phyloP scores from a whole-genome alignment of 495 filamentous ascomycete genomes.

The Podospora pseudocomata region DNA sequence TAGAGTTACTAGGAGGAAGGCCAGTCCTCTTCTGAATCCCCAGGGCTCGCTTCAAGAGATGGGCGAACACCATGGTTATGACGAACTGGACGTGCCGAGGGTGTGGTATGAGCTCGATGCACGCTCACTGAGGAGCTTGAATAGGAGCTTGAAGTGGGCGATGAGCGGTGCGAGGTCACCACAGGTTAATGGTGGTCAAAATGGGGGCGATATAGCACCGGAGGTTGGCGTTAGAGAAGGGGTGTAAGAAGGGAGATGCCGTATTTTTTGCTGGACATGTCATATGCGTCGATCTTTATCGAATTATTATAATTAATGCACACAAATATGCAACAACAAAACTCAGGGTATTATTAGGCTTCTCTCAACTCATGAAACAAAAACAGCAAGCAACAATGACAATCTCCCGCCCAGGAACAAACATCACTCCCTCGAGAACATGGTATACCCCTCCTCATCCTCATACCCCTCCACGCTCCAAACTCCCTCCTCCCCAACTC shows the following conservation, averaged over 20 bases:
- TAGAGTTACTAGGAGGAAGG: neutral
- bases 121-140: neutral
- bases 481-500: neutral
- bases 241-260: neutral
- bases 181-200: neutral
- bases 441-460: neutral
- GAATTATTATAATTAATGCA: neutral
- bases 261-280: too few relatives aligned
- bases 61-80: neutral
- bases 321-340: neutral
- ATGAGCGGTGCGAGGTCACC: neutral
- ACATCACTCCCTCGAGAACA: neutral
- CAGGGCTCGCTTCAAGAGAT: neutral
- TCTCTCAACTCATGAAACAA: neutral
- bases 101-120: neutral
- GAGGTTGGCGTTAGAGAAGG: neutral
- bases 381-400: neutral
- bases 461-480: neutral
- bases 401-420: neutral
- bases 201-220: neutral
- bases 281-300: too few relatives aligned
- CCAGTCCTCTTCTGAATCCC: neutral
- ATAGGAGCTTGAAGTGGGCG: neutral
- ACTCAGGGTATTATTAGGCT: neutral
- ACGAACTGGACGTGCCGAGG: neutral